These are phyloP conservation scores for Oryza nivara DNA, from an alignment of 176 grass and related monocot genomes.

Conservation along the genomic window DNA sequence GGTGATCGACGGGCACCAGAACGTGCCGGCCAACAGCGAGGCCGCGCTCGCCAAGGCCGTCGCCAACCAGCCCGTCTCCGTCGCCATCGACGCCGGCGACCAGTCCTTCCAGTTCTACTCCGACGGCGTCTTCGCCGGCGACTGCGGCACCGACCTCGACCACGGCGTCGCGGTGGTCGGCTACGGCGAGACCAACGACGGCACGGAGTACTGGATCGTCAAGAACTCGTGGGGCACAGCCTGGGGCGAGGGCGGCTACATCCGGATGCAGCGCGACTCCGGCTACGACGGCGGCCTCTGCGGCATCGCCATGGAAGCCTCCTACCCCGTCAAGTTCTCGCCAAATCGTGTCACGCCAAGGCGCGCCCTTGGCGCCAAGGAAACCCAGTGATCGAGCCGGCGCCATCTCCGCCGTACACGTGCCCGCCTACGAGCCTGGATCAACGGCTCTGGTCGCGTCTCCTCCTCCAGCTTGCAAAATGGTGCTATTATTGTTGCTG, in stretches of 20 bases:
- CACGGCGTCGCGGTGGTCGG: conserved; percentile 84
- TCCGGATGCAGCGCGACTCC: conserved; percentile 63
- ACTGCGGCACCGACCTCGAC: conserved; percentile 68
- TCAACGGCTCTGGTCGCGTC: not conserved
- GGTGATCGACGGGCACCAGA: conserved; percentile 71
- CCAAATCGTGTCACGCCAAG: conserved; percentile 40
- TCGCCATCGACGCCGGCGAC: conserved; percentile 67
- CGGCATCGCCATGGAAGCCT: conserved; percentile 82
- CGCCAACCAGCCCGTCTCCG: conserved; percentile 75
- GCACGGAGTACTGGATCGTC: conserved; percentile 69
- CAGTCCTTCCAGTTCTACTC: conserved; percentile 78
- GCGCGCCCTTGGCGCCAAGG: conserved; percentile 33
- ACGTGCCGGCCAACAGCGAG: conserved; percentile 61
- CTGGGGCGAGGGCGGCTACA: conserved; percentile 75
- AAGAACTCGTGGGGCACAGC: conserved; percentile 76
- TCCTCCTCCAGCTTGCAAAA: not conserved
- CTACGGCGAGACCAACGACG: conserved; percentile 54
- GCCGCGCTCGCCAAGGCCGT: conserved; percentile 59
- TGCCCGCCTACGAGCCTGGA: not conserved
- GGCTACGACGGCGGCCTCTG: conserved; percentile 59
- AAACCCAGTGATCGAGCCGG: conserved; percentile 4
- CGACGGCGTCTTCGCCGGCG: conserved; percentile 76
- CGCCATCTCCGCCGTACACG: not conserved
- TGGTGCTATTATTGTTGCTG: not conserved
- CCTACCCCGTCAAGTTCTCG: conserved; percentile 70